Evolutionary conservation across 2,329 filamentous ascomycete species (phyloP).

Genomic region (Sphaerulina populicola): DNA sequence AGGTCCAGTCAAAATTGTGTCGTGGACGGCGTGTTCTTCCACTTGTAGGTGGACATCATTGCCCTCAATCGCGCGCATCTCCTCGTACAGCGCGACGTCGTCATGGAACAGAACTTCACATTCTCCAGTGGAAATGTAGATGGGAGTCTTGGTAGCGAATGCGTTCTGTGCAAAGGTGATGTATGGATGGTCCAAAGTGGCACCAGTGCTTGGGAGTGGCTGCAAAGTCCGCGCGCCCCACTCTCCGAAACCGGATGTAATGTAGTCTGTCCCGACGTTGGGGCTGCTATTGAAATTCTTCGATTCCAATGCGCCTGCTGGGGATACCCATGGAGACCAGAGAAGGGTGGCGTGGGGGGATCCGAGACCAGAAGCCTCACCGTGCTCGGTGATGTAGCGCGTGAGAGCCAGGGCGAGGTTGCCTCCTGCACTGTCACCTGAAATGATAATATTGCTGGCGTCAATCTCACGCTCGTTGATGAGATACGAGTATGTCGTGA

Average conservation of each 20-base stretch:
- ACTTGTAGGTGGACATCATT: constrained; percentile 39
- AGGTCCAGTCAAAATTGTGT: constrained; percentile 39
- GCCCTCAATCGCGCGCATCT: constrained; percentile 34
- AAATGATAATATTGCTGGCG: constrained; percentile 37
- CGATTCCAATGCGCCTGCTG: constrained; percentile 26
- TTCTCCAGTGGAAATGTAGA: constrained; percentile 38
- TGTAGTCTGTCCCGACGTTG: constrained; percentile 37
- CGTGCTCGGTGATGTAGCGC: constrained; percentile 41
- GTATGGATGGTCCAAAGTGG: constrained; percentile 33
- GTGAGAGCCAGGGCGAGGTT: constrained; percentile 42
- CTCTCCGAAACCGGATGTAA: constrained; percentile 32
- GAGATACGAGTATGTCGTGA: constrained; percentile 43
- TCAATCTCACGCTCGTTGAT: constrained; percentile 36
- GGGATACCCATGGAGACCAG: constrained; percentile 41
- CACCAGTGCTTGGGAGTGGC: constrained; percentile 19
- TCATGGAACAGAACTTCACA: constrained; percentile 40
- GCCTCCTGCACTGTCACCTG: constrained; percentile 45
- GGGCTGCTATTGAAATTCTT: constrained; percentile 28
- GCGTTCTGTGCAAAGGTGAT: constrained; percentile 33
- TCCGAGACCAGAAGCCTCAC: constrained; percentile 29
- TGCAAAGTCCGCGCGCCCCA: constrained; percentile 40
- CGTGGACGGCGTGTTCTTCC: constrained; percentile 39
- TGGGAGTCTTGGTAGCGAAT: constrained; percentile 35
- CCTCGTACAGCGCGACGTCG: constrained; percentile 32
- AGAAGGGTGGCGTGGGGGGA: constrained; percentile 35